phyloP scores from a whole-genome alignment of 2,329 filamentous ascomycete species.

The Monilinia polystroma region DNA sequence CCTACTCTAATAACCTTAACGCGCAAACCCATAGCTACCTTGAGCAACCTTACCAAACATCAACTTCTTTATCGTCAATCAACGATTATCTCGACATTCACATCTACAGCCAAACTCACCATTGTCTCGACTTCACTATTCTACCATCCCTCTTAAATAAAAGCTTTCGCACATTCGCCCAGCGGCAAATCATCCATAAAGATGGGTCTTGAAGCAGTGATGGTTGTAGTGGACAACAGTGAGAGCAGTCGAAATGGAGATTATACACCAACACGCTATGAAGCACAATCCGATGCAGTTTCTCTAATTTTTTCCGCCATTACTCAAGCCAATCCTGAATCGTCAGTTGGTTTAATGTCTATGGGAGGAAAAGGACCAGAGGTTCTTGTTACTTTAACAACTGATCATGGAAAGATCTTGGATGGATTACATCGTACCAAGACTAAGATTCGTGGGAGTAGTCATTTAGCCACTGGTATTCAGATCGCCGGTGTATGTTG shows the following conservation, averaged over 20 bases:
- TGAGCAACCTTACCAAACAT: constrained; percentile 16
- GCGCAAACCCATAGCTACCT: constrained; percentile 28
- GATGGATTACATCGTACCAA: constrained; percentile 86
- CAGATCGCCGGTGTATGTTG: constrained; percentile 84
- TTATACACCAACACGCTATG: constrained; percentile 85
- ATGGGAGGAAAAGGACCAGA: constrained; percentile 98
- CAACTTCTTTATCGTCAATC: constrained; percentile 16
- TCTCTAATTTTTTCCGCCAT: constrained; percentile 95
- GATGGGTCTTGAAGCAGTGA: constrained; percentile 98
- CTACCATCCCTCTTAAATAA: background rate
- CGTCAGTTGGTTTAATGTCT: constrained; percentile 95
- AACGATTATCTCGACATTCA: constrained; percentile 1
- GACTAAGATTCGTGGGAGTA: constrained; percentile 85
- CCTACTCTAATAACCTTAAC: constrained; percentile 13
- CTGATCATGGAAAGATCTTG: constrained; percentile 92
- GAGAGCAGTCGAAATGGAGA: constrained; percentile 98
- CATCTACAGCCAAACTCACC: background rate
- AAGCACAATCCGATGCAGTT: constrained; percentile 92
- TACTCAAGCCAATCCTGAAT: constrained; percentile 93
- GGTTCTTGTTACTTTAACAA: constrained; percentile 93
- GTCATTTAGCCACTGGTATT: constrained; percentile 88
- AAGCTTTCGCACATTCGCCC: constrained; percentile 14
- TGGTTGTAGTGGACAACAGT: constrained; percentile 99
- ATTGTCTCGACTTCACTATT: background rate
- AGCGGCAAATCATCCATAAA: constrained; percentile 46